Evolutionary conservation across 495 filamentous ascomycete genomes (phyloP), one percentile per base, ranked within the genome.

Genomic region (Cryomyces minteri): DNA sequence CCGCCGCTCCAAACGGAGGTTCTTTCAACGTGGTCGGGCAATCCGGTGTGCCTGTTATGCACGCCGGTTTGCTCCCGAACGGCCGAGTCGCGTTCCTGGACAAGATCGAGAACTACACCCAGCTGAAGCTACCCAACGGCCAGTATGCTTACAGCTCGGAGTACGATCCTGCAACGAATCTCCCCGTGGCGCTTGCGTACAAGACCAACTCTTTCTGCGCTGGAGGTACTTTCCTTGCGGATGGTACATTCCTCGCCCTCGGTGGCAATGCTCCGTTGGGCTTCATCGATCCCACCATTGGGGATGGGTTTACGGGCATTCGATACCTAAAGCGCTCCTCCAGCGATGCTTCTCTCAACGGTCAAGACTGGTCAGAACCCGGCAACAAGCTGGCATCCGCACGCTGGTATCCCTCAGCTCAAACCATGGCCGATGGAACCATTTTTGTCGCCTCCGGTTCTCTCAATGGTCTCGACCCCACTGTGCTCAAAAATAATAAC

Each of bases 161-260:
- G 46, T 79, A 76, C 43, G 66, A 79, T 55, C 72, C 74, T 1
- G 48, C 32, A 1, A 65, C 64, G 5, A 73, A 74, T 40, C 62
- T 54, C 28, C 57, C 58, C 38, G 64, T 67, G 6, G 60, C 68
- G 4, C 61, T 79, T 30, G 48, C 64, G 5, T 74, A 75, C 46
- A 54, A 62, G 54, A 79, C 76, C 6, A 79, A 79, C 49, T 66
- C 75, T 14, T 79, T 79, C 60, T 79, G 74, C 52, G 65, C 72
- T 18, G 76, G 72, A 11, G 75, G 76, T 48, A 63, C 61, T 11
- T 79, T 77, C 59, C 64, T 79, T 40, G 62, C 72, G 25, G 67
- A 79, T 49, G 75, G 76, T 9, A 58, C 60, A 1, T 60, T 71
- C 14, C 46, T 76, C 29, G 68, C 69, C 31, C 50, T 77, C 46